Evolutionary conservation across 2,329 filamentous ascomycete genomes (phyloP).

Genomic region (Penicillium sclerotigenum): DNA sequence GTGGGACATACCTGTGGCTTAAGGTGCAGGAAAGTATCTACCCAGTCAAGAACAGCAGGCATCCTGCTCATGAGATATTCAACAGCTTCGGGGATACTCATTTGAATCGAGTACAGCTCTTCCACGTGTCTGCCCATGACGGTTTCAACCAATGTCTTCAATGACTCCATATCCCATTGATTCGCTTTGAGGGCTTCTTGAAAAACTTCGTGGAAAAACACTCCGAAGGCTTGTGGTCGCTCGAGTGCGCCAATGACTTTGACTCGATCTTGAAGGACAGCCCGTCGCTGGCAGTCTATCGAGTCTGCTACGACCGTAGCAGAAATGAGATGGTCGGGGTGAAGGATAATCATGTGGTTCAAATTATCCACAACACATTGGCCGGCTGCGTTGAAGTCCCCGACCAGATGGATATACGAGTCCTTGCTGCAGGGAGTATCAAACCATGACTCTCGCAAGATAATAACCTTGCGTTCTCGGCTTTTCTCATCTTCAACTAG

Average conservation of each 20-base stretch:
- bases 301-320: slow-evolving; percentile 96
- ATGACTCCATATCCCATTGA: slow-evolving; percentile 68
- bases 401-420: slow-evolving; percentile 82
- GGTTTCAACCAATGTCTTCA: slow-evolving; percentile 63
- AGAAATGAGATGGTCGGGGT: slow-evolving; percentile 93
- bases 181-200: slow-evolving; percentile 85
- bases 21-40: slow-evolving; percentile 70
- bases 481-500: slow-evolving; percentile 76
- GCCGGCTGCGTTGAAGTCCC: slow-evolving; percentile 65
- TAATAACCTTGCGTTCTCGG: slow-evolving; percentile 63
- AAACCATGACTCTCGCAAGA: slow-evolving; percentile 80
- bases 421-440: slow-evolving; percentile 72
- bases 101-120: slow-evolving; percentile 82
- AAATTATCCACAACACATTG: slow-evolving; percentile 80
- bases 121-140: slow-evolving; percentile 78
- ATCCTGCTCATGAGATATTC: slow-evolving; percentile 82
- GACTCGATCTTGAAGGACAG: slow-evolving; percentile 90
- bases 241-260: slow-evolving; percentile 82
- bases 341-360: slow-evolving; percentile 82
- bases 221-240: slow-evolving; percentile 83
- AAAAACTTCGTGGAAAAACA: slow-evolving; percentile 91
- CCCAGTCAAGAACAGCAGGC: slow-evolving; percentile 78
- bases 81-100: slow-evolving; percentile 67
- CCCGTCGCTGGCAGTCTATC: slow-evolving; percentile 83
- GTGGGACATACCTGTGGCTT: slow-evolving; percentile 59